Evolutionary conservation across 1,139 yeast genomes (phyloP).

Genomic region (Arxiozyma bovina): DNA sequence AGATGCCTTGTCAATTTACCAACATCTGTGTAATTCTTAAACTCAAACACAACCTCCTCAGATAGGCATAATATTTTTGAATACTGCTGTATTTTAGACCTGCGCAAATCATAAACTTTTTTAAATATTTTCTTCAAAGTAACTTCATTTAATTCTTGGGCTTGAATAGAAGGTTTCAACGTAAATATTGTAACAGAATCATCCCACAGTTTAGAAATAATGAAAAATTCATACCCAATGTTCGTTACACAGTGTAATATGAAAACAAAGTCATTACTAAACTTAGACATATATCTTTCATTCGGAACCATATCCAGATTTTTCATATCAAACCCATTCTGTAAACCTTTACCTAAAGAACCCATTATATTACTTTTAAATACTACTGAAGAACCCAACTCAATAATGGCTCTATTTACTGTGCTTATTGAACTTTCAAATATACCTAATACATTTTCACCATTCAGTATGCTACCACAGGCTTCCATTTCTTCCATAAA

Average conservation of each 20-base stretch:
- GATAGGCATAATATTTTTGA: constrained; percentile 45
- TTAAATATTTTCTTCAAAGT: constrained; percentile 45
- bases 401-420: constrained; percentile 66
- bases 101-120: constrained; percentile 43
- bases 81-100: constrained; percentile 37
- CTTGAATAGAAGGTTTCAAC: constrained; percentile 58
- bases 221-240: constrained; percentile 61
- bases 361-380: constrained; percentile 64
- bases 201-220: constrained; percentile 63
- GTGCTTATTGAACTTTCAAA: constrained; percentile 69
- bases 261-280: constrained; percentile 55
- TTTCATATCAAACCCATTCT: constrained; percentile 67
- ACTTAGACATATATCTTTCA: constrained; percentile 44
- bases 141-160: constrained; percentile 56
- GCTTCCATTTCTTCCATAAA: constrained; percentile 50
- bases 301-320: constrained; percentile 45
- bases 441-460: constrained; percentile 55
- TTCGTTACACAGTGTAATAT: constrained; percentile 66
- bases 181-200: constrained; percentile 46
- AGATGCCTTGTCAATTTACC: constrained; percentile 46
- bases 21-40: constrained; percentile 43
- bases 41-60: constrained; percentile 44
- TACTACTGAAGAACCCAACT: constrained; percentile 63
- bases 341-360: constrained; percentile 78
- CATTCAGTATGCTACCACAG: constrained; percentile 58